Base-by-base conservation (phyloP, 305 asterid species). In the Solanum hybrid region DNA sequence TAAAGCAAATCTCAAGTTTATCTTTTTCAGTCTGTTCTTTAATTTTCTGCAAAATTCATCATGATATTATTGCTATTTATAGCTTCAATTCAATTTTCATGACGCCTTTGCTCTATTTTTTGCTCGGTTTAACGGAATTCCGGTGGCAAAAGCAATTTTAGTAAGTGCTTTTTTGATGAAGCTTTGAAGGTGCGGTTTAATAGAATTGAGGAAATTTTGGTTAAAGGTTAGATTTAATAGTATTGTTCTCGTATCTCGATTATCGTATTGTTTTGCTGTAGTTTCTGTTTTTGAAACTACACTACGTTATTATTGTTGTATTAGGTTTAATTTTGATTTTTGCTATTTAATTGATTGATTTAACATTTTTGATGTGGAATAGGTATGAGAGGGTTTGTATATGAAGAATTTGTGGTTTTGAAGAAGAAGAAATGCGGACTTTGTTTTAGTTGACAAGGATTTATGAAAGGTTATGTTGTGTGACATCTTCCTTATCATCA, bases 371-470 rank as follows among this genome's bases (percentile, higher is more conserved):
- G 24, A 18, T 84, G 20, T 84, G 87, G 24, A 46, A 29, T 84
- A 89, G 91, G 82, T 85, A 83, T 64, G 69, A 84, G 80, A 33
- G 90, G 89, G 86, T 82, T 90, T 75, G 90, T 87, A 61, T 88
- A 35, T 87, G 90, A 89, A 87, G 89, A 75, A 80, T 92, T 92
- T 90, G 92, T 88, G 88, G 8, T 89, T 51, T 64, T 86, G 93
- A 89, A 40, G 91, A 64, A 89, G 92, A 83, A 88, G 95, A 91
- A 91, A 89, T 93, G 91, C 51, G 79, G 86, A 93, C 88, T 90
- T 92, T 93, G 90, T 87, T 91, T 93, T 91, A 87, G 84, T 40
- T 86, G 92, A 91, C 90, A 92, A 92, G 92, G 92, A 88, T 88
- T 91, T 91, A 89, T 91, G 92, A 88, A 90, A 91, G 91, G 90